Percentiles rank a stretch among this genome's conserved stretches.
phyloP scores from a whole-genome alignment of 1,139 yeast genomes.

The Blastobotrys malaysiensis region DNA sequence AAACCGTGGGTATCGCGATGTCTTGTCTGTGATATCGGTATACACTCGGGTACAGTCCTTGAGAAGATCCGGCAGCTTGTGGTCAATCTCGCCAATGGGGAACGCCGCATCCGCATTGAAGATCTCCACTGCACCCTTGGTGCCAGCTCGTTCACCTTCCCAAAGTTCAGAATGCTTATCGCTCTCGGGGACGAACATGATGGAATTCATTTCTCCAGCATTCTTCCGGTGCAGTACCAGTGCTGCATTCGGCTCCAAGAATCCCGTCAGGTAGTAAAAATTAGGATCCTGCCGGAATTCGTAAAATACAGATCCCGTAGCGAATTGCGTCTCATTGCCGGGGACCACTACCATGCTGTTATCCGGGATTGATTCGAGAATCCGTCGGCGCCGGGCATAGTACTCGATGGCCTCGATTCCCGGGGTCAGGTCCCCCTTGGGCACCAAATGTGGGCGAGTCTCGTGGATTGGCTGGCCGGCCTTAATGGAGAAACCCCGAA shows the following conservation, averaged over 20 bases:
- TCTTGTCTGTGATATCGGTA: slow-evolving; percentile 24
- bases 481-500: slow-evolving; percentile 19
- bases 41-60: slow-evolving; percentile 23
- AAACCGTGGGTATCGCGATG: slow-evolving; percentile 16
- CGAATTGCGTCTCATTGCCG: slow-evolving; percentile 67
- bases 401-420: slow-evolving; percentile 84
- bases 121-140: slow-evolving; percentile 69
- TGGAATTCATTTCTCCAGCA: slow-evolving; percentile 47
- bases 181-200: slow-evolving; percentile 80
- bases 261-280: slow-evolving; percentile 80
- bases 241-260: slow-evolving; percentile 87
- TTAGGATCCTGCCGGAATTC: slow-evolving; percentile 91
- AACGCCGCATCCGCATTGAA: slow-evolving; percentile 83
- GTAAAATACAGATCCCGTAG: slow-evolving; percentile 87
- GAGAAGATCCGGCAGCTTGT: slow-evolving; percentile 20
- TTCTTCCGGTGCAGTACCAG: slow-evolving; percentile 59
- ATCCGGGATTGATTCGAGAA: slow-evolving; percentile 55
- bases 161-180: slow-evolving; percentile 74
- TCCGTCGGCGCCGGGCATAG: slow-evolving; percentile 56
- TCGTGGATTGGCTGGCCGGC: slow-evolving; percentile 87
- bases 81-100: slow-evolving; percentile 38
- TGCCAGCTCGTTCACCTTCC: slow-evolving; percentile 93
- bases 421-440: slow-evolving; percentile 77
- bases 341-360: slow-evolving; percentile 67
- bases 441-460: slow-evolving; percentile 71